phyloP scores from a whole-genome alignment of 2,329 filamentous ascomycete species.

The Curvularia hawaiiensis region DNA sequence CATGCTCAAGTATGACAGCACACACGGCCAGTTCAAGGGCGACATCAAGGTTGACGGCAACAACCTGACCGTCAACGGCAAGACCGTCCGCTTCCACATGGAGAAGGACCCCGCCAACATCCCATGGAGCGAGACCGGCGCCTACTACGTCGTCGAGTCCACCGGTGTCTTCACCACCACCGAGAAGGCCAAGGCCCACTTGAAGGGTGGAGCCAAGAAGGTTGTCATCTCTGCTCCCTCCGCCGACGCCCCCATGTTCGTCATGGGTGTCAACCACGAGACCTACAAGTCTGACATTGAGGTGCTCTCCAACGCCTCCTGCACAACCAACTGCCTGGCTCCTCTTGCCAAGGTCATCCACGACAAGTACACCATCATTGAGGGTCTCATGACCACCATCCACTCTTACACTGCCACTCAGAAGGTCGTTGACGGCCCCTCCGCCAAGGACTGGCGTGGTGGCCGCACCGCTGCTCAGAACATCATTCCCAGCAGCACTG shows the following conservation, averaged over 20 bases:
- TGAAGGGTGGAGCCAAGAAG: slow-evolving; percentile 98
- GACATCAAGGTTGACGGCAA: slow-evolving; percentile 75
- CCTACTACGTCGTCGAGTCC: slow-evolving; percentile 95
- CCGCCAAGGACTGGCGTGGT: slow-evolving; percentile 98
- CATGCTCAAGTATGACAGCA: slow-evolving; percentile 99
- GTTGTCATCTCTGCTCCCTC: slow-evolving; percentile 84
- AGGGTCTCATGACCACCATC: slow-evolving; percentile 99
- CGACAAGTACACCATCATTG: slow-evolving; percentile 96
- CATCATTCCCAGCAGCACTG: slow-evolving; percentile 99
- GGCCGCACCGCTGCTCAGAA: slow-evolving; percentile 98
- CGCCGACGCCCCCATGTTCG: slow-evolving; percentile 98
- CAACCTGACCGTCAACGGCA: slow-evolving; percentile 86
- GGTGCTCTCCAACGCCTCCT: slow-evolving; percentile 98
- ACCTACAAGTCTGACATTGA: slow-evolving; percentile 87
- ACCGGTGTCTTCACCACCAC: slow-evolving; percentile 99
- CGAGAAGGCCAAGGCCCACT: slow-evolving; percentile 92
- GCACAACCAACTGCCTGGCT: slow-evolving; percentile 99
- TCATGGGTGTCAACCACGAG: slow-evolving; percentile 98
- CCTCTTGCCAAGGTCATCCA: slow-evolving; percentile 99
- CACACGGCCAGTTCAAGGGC: slow-evolving; percentile 96
- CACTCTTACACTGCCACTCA: slow-evolving; percentile 99
- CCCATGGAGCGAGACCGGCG: slow-evolving; percentile 86
- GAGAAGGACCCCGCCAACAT: slow-evolving; percentile 90
- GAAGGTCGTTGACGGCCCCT: slow-evolving; percentile 99
- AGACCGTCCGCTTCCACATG: slow-evolving; percentile 92